These are phyloP conservation scores for Mycena alexandri DNA, from an alignment of 768 basidiomycete species.

Conservation along the genomic window DNA sequence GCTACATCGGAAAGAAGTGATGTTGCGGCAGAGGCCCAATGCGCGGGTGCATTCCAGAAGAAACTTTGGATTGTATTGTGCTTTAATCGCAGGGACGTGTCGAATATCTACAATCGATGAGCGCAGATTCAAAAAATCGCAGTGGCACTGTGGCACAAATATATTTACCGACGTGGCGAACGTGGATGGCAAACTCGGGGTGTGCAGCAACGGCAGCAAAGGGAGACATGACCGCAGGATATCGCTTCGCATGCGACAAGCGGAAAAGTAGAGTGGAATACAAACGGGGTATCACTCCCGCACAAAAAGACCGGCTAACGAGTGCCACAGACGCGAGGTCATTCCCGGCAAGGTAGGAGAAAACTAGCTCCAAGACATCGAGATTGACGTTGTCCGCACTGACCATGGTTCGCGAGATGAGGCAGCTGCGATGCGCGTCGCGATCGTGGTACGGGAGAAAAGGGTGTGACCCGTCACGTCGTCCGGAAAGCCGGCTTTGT, in stretches of 20 bases:
- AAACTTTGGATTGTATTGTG: constrained; percentile 59
- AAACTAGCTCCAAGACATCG: constrained; percentile 81
- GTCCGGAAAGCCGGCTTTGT: neutral
- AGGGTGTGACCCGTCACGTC: neutral
- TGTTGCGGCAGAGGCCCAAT: constrained; percentile 62
- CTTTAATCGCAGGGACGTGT: constrained; percentile 57
- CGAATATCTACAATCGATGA: constrained; percentile 59
- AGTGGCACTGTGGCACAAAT: constrained; percentile 14
- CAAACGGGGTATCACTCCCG: constrained; percentile 71
- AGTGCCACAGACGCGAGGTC: constrained; percentile 73
- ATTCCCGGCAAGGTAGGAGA: constrained; percentile 62
- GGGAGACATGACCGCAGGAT: constrained; percentile 67
- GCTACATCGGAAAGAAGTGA: constrained; percentile 70
- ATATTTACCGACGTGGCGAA: constrained; percentile 67
- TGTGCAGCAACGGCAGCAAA: constrained; percentile 70
- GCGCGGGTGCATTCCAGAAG: constrained; percentile 64
- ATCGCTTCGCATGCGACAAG: constrained; percentile 68
- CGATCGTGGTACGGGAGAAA: constrained; percentile 5
- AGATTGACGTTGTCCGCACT: constrained; percentile 76
- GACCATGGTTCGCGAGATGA: constrained; percentile 58
- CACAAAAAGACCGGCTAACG: constrained; percentile 75
- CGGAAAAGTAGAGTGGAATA: constrained; percentile 72
- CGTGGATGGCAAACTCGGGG: constrained; percentile 67
- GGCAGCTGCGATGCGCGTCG: neutral
- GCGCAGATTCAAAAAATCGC: constrained; percentile 3